A percentile compares a stretch with the other conserved stretches of the same genome.
phyloP scores from a whole-genome alignment of 2,329 filamentous ascomycete genomes.

The Fusarium papillatum region DNA sequence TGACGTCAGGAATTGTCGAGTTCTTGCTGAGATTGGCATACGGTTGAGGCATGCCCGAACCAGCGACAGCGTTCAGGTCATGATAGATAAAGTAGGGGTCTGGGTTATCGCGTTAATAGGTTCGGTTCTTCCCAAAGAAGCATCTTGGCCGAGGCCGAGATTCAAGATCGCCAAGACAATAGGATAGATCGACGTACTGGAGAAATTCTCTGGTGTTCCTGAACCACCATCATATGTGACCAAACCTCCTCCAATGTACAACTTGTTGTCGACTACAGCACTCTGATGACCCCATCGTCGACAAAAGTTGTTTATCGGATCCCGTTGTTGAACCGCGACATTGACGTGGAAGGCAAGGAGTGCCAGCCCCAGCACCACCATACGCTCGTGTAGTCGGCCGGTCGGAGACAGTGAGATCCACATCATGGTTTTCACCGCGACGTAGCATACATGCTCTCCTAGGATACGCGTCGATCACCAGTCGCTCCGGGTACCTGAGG shows the following conservation, averaged over 20 bases:
- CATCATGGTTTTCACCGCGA: slow-evolving; percentile 41
- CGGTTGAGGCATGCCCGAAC: slow-evolving; percentile 64
- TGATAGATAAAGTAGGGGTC: slow-evolving; percentile 62
- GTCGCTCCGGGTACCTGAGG: slow-evolving; percentile 6
- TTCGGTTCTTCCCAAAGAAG: neutral
- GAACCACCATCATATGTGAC: slow-evolving; percentile 67
- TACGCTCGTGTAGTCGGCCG: slow-evolving; percentile 25
- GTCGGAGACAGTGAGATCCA: slow-evolving; percentile 37
- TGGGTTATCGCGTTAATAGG: slow-evolving; percentile 21
- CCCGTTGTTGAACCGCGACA: slow-evolving; percentile 52
- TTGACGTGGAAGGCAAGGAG: slow-evolving; percentile 36
- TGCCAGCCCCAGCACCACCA: slow-evolving; percentile 38
- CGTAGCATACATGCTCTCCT: slow-evolving; percentile 39
- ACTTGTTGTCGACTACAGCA: slow-evolving; percentile 67
- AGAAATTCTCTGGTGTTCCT: slow-evolving; percentile 63
- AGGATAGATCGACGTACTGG: slow-evolving; percentile 60
- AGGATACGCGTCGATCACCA: slow-evolving; percentile 22
- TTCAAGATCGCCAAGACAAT: neutral
- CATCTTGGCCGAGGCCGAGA: neutral
- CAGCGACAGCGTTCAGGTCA: slow-evolving; percentile 62
- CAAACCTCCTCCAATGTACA: slow-evolving; percentile 75
- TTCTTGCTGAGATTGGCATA: slow-evolving; percentile 72
- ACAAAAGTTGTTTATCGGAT: slow-evolving; percentile 68
- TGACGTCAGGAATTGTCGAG: slow-evolving; percentile 62
- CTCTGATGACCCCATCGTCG: slow-evolving; percentile 71